phyloP scores from a whole-genome alignment of 164 flowering plant genomes.

The Annona squamosa region DNA sequence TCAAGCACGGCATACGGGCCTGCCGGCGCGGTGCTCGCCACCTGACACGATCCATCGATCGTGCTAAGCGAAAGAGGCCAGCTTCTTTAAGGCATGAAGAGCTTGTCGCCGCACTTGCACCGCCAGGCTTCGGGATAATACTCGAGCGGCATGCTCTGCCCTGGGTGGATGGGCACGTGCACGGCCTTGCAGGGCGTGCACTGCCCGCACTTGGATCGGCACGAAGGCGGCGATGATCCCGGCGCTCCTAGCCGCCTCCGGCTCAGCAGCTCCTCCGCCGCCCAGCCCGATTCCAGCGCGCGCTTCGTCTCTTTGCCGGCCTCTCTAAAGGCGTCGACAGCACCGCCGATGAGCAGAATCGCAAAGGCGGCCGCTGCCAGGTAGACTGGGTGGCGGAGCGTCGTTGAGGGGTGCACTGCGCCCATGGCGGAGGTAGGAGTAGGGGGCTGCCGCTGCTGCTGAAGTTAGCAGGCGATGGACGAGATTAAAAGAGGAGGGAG shows the following conservation, averaged over 20 bases:
- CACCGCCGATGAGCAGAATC: conserved; percentile 25
- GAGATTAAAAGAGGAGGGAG: background rate
- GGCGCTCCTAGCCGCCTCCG: conserved; percentile 43
- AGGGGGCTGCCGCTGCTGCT: conserved; percentile 17
- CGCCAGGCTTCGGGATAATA: conserved; percentile 99
- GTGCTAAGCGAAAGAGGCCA: background rate
- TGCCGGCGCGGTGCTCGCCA: background rate
- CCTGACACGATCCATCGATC: background rate
- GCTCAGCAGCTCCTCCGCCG: conserved; percentile 17
- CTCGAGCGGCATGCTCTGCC: conserved; percentile 57
- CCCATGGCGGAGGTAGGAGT: background rate
- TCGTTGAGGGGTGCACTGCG: background rate
- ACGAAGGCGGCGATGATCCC: conserved; percentile 84
- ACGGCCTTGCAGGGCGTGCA: conserved; percentile 76
- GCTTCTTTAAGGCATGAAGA: conserved; percentile 55
- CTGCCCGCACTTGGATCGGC: conserved; percentile 70
- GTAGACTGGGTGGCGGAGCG: conserved; percentile 13
- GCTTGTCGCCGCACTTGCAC: conserved; percentile 78
- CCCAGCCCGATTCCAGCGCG: background rate
- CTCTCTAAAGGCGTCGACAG: background rate
- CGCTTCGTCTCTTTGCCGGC: background rate
- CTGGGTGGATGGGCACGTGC: conserved; percentile 75
- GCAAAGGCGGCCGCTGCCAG: conserved; percentile 20
- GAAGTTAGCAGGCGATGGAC: conserved; percentile 12
- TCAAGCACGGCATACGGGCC: background rate